Base-by-base conservation (phyloP, 202 grass and related monocot genomes). In the Schoenoplectus tabernaemontani region DNA sequence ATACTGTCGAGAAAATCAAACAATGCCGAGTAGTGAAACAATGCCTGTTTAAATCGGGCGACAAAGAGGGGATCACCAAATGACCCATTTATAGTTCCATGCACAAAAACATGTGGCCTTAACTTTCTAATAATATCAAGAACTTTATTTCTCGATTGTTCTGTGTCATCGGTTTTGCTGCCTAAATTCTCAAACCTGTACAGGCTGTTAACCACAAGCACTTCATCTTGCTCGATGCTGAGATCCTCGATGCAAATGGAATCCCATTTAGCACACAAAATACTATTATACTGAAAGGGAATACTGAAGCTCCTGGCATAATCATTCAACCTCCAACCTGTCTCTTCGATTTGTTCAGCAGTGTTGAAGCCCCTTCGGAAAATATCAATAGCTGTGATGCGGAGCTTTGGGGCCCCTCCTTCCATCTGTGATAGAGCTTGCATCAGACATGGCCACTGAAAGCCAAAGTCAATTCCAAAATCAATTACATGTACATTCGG, bases 391-490 rank as follows among this genome's bases (percentile, higher is more conserved):
- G 30, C 84, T n/a, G 84, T 85, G 20, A 85, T 81, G 5, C 84
- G 10, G 5, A 81, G 57, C 19, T 77, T 86, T 33, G 78, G 78
- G 8, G 78, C 37, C 3, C 77, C 84, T 2, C 65, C 57, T 30
- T 81, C 53, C 65, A 64, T 75, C 51, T 47, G 33, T 34, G 84
- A 72, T 5, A 85, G 78, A 5, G 37, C 65, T 60, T 81, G 84
- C 38, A 86, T 86, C 2, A 86, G 58, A 53, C 68, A 86, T 43
- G 84, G 65, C 84, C 84, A 86, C 42, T 86, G 84, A 64, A 86
- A 81, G 37, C 84, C 78, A 44, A 81, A 77, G 50, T 86, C 70
- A 34, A 77, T 86, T 24, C 78, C 84, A 44, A 81, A 81, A 58
- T 76, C 77, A 64, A 82, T 81, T 36, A 82, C 39, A 41, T 86